Conservation (phyloP, 768 basidiomycete genomes). For the Psilocybe cubensis region DNA sequence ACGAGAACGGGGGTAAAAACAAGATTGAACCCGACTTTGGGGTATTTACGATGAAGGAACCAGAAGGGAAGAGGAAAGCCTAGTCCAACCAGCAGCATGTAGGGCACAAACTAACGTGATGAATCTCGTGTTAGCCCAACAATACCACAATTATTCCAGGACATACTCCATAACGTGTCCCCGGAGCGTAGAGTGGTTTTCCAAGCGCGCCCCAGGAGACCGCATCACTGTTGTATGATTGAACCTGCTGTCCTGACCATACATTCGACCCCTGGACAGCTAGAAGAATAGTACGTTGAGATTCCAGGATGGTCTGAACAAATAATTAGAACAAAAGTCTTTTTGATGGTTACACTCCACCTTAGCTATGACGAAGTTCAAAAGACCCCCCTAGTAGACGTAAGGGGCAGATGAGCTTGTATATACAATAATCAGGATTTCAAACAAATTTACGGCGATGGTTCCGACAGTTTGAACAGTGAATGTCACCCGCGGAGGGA, state of each 20-base stretch:
- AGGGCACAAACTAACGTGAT: conserved; percentile 40
- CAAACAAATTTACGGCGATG: conserved; percentile 46
- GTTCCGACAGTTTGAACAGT: conserved; percentile 55
- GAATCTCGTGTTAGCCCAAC: neutral
- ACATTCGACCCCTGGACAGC: conserved; percentile 54
- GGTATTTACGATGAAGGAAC: conserved; percentile 48
- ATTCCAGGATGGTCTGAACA: conserved; percentile 24
- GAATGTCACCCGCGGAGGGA: conserved; percentile 64
- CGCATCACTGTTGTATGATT: conserved; percentile 53
- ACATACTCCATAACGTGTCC: conserved; percentile 45
- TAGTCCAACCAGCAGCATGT: conserved; percentile 48
- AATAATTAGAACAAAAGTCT: neutral
- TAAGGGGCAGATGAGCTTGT: neutral
- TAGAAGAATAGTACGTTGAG: conserved; percentile 42
- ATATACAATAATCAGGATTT: no score
- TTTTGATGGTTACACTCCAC: conserved; percentile 33
- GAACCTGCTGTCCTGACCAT: conserved; percentile 59
- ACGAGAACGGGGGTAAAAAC: conserved; percentile 42
- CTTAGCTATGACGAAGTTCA: conserved; percentile 58
- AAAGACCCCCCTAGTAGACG: conserved; percentile 43
- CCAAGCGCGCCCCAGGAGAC: conserved; percentile 61
- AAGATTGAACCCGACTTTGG: conserved; percentile 47
- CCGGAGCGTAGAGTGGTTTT: conserved; percentile 46
- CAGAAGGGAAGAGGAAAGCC: conserved; percentile 56
- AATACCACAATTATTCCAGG: conserved; percentile 12